Conservation (phyloP, 2,329 filamentous ascomycete genomes). For the Diplodia corticola region DNA sequence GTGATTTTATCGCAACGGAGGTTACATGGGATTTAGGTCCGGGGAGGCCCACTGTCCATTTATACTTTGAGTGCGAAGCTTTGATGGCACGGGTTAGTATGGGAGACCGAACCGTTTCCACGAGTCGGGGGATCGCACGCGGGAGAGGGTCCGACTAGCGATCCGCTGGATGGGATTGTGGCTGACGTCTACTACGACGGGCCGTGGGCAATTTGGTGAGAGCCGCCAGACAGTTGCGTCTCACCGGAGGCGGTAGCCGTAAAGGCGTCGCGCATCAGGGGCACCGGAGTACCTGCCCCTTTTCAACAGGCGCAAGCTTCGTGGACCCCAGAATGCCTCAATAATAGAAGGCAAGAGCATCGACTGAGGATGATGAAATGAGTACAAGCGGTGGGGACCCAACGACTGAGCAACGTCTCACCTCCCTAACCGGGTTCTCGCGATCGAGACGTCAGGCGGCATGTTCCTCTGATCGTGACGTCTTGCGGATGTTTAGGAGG, state of each 20-base stretch:
- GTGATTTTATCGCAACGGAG: background rate
- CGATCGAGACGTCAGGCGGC: constrained; percentile 11
- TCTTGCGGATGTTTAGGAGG: background rate
- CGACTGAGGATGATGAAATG: constrained; percentile 9
- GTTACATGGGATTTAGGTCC: background rate
- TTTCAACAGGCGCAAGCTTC: background rate
- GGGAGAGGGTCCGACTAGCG: background rate
- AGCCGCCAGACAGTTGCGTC: background rate
- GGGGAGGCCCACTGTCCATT: constrained; percentile 1
- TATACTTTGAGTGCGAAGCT: background rate
- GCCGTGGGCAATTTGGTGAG: background rate
- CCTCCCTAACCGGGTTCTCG: background rate
- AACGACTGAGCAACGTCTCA: background rate
- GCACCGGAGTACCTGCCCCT: background rate
- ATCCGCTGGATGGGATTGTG: background rate
- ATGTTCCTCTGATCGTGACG: constrained; percentile 10
- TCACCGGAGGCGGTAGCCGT: background rate
- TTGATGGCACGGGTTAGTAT: background rate
- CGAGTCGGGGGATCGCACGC: background rate
- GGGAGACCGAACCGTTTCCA: background rate
- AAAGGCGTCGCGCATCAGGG: background rate
- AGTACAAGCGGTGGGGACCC: background rate
- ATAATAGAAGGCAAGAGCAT: background rate
- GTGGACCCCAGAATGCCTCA: background rate
- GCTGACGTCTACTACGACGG: background rate